Conservation (phyloP, 1,139 yeast genomes). For the Taiozyma sp. region DNA sequence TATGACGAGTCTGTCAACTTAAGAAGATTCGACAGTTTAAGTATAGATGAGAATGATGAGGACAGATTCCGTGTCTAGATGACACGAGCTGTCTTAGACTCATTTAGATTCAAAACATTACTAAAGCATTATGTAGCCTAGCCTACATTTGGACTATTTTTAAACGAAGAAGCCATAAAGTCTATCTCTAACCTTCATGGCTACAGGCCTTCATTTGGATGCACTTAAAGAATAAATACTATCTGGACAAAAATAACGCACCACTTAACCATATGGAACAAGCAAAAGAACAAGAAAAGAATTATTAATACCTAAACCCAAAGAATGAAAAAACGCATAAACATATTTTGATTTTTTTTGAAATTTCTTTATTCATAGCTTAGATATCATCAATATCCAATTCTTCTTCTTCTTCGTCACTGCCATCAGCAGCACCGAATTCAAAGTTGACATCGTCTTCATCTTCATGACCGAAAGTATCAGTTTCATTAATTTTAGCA, state of each 20-base stretch:
- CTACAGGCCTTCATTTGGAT: background rate
- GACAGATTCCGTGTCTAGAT: slow-evolving; percentile 22
- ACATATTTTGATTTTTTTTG: background rate
- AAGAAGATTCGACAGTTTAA: slow-evolving; percentile 61
- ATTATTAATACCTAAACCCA: background rate
- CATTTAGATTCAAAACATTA: background rate
- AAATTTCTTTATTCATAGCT: slow-evolving; percentile 7
- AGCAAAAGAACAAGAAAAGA: background rate
- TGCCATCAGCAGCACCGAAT: slow-evolving; percentile 92
- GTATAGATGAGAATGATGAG: slow-evolving; percentile 38
- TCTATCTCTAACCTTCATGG: background rate
- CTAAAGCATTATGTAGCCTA: background rate
- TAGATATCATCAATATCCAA: slow-evolving; percentile 80
- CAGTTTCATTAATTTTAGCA: slow-evolving; percentile 97
- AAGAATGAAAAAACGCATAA: slow-evolving; percentile 2
- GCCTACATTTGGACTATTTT: background rate
- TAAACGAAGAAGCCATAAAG: background rate
- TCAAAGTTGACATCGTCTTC: slow-evolving; percentile 98
- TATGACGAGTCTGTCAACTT: slow-evolving; percentile 53
- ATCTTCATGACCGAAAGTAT: slow-evolving; percentile 93
- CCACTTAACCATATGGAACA: background rate
- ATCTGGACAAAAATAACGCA: background rate
- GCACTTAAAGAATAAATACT: background rate
- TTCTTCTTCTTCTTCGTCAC: slow-evolving; percentile 70
- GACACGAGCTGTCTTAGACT: background rate